Evolutionary conservation across 1,284 basidiomycete genomes (phyloP).

Genomic region (Porodaedalea pini): DNA sequence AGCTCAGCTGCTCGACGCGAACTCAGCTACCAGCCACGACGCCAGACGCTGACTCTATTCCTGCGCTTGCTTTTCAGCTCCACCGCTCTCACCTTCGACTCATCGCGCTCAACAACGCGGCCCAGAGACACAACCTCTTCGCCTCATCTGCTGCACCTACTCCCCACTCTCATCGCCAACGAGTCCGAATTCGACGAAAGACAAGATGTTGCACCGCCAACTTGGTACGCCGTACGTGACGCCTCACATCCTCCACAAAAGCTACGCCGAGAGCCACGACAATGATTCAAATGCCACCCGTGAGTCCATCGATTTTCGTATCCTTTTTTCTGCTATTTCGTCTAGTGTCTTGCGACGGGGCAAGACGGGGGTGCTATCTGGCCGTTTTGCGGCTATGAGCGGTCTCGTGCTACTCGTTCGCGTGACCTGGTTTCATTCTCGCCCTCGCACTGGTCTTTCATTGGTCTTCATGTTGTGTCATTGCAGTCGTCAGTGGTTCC

Average conservation of each 20-base stretch:
- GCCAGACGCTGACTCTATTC: constrained; percentile 11
- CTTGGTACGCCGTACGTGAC: constrained; percentile 69
- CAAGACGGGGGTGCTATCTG: not conserved
- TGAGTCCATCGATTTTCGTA: constrained; percentile 36
- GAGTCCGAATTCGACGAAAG: not conserved
- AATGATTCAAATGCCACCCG: constrained; percentile 56
- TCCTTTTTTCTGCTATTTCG: not conserved
- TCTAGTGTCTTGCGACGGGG: not conserved
- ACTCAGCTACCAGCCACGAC: constrained; percentile 9
- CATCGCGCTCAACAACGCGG: constrained; percentile 17
- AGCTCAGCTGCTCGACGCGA: constrained; percentile 1
- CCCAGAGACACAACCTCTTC: constrained; percentile 17
- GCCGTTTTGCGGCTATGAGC: not conserved
- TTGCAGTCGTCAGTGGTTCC: not conserved
- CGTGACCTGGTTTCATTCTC: not conserved
- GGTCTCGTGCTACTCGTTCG: not conserved
- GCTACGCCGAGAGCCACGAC: constrained; percentile 72
- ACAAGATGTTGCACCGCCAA: constrained; percentile 16
- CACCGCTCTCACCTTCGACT: constrained; percentile 20
- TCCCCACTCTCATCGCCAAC: not conserved
- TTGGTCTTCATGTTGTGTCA: not conserved
- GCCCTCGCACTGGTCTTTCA: not conserved
- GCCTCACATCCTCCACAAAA: constrained; percentile 79
- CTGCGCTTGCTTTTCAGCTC: constrained; percentile 18
- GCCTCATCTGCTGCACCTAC: not conserved